Evolutionary conservation across 768 basidiomycete genomes (phyloP).

Genomic region (Suillus discolor): DNA sequence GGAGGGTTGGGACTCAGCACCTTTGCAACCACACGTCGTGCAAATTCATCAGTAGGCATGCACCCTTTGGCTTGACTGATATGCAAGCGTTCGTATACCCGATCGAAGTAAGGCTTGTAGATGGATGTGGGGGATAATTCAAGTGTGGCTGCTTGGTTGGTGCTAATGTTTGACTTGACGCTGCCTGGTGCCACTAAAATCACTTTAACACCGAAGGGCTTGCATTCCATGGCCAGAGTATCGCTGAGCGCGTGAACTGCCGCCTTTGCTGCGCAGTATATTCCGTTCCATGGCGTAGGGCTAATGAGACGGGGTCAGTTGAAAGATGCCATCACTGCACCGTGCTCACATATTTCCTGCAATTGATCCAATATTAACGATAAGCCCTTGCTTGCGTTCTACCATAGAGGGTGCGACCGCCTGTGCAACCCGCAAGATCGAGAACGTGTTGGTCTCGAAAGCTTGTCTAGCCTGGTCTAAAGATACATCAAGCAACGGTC

Average conservation of each 20-base stretch:
- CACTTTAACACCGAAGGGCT: slow-evolving; percentile 70
- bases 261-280: slow-evolving; percentile 61
- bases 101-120: slow-evolving; percentile 56
- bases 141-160: slow-evolving; percentile 49
- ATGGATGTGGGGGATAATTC: slow-evolving; percentile 51
- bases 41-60: slow-evolving; percentile 58
- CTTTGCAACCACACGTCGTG: slow-evolving; percentile 50
- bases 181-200: slow-evolving; percentile 69
- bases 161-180: slow-evolving; percentile 65
- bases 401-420: slow-evolving; percentile 77
- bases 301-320: slow-evolving; percentile 36
- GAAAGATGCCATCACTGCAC: background rate
- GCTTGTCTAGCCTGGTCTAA: slow-evolving; percentile 51
- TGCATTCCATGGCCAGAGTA: slow-evolving; percentile 72
- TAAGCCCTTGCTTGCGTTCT: slow-evolving; percentile 55
- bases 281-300: slow-evolving; percentile 67
- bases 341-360: slow-evolving; percentile 57
- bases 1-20: slow-evolving; percentile 52
- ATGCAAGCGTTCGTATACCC: slow-evolving; percentile 56
- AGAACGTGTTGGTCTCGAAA: slow-evolving; percentile 71
- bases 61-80: slow-evolving; percentile 50
- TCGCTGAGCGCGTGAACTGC: slow-evolving; percentile 63
- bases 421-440: slow-evolving; percentile 60
- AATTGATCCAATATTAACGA: slow-evolving; percentile 77
- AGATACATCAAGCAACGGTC: slow-evolving; percentile 53